These are phyloP conservation scores for Penicillium sp. DNA, from an alignment of 2,329 filamentous ascomycete genomes.

Conservation along the genomic window DNA sequence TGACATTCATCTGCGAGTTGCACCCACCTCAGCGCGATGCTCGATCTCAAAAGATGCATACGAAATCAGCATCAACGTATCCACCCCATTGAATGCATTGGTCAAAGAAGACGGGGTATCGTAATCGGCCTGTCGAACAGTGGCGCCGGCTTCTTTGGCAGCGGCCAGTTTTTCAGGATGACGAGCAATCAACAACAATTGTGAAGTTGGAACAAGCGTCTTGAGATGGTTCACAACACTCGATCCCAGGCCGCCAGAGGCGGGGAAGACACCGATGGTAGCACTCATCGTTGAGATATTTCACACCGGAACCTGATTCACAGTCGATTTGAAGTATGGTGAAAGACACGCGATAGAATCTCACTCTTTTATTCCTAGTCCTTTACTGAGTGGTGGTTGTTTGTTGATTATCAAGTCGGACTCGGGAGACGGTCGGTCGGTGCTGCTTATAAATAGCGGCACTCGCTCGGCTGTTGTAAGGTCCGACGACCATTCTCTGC, in stretches of 20 bases:
- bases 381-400: too few relatives aligned
- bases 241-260: constrained; percentile 57
- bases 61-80: constrained; percentile 60
- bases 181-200: constrained; percentile 55
- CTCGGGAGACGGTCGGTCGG: too few relatives aligned
- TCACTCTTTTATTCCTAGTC: too few relatives aligned
- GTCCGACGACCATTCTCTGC: too few relatives aligned
- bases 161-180: constrained; percentile 26
- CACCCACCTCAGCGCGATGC: constrained; percentile 46
- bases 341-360: too few relatives aligned
- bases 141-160: constrained; percentile 24
- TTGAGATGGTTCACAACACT: constrained; percentile 57
- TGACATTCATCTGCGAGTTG: neutral
- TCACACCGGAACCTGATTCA: neutral
- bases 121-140: constrained; percentile 52
- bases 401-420: too few relatives aligned
- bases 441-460: too few relatives aligned
- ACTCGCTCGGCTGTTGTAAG: too few relatives aligned
- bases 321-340: neutral
- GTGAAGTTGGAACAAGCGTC: constrained; percentile 46
- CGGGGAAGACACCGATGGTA: constrained; percentile 49
- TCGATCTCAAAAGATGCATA: constrained; percentile 56
- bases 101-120: constrained; percentile 52
- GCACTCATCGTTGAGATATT: constrained; percentile 15
- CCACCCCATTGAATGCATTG: constrained; percentile 54